A percentile compares a stretch with the other conserved stretches of the same genome.
Conservation (phyloP, 108 stramenopile species). For the Skeletonema tropicum region DNA sequence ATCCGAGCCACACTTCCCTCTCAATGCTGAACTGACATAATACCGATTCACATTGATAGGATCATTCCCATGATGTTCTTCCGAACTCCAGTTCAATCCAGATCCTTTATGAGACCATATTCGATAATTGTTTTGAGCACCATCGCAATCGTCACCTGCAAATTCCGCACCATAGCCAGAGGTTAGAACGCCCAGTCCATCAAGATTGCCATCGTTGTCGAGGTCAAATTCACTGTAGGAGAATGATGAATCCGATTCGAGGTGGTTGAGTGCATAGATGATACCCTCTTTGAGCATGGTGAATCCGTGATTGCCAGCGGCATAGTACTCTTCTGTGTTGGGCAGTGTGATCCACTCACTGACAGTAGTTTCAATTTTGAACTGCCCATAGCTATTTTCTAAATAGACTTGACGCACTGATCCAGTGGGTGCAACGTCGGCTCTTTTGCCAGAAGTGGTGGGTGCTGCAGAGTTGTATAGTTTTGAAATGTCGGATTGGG, state of each 20-base stretch:
- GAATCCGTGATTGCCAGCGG: slow-evolving; percentile 50
- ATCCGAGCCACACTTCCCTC: slow-evolving; percentile 33
- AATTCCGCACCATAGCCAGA: slow-evolving; percentile 80
- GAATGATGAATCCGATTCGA: slow-evolving; percentile 9
- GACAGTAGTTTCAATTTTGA: slow-evolving; percentile 43
- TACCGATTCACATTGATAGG: slow-evolving; percentile 43
- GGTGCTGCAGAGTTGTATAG: slow-evolving; percentile 49
- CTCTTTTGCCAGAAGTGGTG: neutral
- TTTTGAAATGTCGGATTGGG: slow-evolving; percentile 43
- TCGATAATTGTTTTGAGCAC: slow-evolving; percentile 21
- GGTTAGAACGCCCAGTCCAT: slow-evolving; percentile 69
- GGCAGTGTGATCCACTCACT: slow-evolving; percentile 52
- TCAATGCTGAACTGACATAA: slow-evolving; percentile 49
- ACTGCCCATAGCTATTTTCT: slow-evolving; percentile 38
- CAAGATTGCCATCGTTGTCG: slow-evolving; percentile 41
- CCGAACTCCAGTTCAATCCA: slow-evolving; percentile 23
- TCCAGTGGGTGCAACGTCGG: slow-evolving; percentile 49
- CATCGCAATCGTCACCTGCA: slow-evolving; percentile 55
- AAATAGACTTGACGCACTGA: slow-evolving; percentile 32
- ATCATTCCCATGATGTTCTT: neutral
- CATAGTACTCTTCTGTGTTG: slow-evolving; percentile 56
- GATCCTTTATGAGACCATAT: slow-evolving; percentile 60
- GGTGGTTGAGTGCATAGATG: slow-evolving; percentile 14
- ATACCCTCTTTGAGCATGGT: slow-evolving; percentile 37
- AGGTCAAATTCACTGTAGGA: slow-evolving; percentile 29